phyloP scores from a whole-genome alignment of 257 asterid species.

The Lithospermum erythrorhizon region DNA sequence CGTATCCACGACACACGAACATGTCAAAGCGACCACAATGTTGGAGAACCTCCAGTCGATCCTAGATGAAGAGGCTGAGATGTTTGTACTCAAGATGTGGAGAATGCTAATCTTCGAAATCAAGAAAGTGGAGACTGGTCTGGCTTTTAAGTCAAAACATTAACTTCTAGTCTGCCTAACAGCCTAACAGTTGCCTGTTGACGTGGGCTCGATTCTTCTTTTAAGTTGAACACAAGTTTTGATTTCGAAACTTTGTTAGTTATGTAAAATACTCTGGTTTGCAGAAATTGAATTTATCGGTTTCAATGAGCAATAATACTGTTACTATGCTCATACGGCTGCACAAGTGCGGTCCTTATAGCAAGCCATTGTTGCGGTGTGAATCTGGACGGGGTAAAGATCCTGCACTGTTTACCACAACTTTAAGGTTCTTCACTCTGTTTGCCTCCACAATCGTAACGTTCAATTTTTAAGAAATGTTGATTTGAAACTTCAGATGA shows the following conservation, averaged over 20 bases:
- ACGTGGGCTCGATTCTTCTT: neutral
- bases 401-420: neutral
- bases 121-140: conserved; percentile 85
- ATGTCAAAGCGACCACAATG: conserved; percentile 84
- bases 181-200: neutral
- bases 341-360: neutral
- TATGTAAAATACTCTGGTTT: neutral
- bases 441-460: neutral
- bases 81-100: conserved; percentile 99
- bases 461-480: too few relatives aligned
- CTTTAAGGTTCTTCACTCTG: neutral
- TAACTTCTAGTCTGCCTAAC: conserved; percentile 17
- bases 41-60: conserved; percentile 82
- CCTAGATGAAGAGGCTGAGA: conserved; percentile 96
- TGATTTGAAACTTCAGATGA: too few relatives aligned
- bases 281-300: neutral
- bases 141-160: conserved; percentile 43
- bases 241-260: neutral
- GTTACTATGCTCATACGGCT: neutral
- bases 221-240: neutral
- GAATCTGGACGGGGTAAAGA: neutral
- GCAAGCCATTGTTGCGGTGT: neutral
- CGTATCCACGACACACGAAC: conserved; percentile 84
- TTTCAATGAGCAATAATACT: neutral
- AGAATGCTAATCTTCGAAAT: conserved; percentile 99